A percentile compares a stretch with the other conserved stretches of the same genome.
These are phyloP conservation scores for Noccaea caerulescens DNA, from an alignment of 345 rosid species.

Conservation along the genomic window DNA sequence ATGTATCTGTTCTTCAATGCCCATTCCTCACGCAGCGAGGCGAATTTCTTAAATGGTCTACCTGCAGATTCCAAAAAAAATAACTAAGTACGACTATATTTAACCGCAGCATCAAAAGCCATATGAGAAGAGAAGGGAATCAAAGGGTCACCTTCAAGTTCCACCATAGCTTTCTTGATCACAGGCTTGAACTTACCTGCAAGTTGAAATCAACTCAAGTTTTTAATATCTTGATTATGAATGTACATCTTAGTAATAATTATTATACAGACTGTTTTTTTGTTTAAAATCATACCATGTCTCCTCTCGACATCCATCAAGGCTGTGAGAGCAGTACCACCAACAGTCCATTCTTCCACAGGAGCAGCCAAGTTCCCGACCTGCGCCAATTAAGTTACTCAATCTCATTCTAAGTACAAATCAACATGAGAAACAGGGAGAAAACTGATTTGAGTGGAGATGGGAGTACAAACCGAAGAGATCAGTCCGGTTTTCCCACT, in stretches of 20 bases:
- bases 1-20: constrained; percentile 76
- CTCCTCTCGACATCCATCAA: constrained; percentile 99
- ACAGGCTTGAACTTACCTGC: constrained; percentile 98
- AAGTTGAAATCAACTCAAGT: background rate
- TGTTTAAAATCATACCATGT: constrained; percentile 58
- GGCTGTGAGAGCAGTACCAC: constrained; percentile 94
- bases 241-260: background rate
- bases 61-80: constrained; percentile 49
- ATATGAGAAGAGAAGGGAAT: background rate
- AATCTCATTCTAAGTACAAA: constrained; percentile 9
- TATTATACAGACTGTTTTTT: no score
- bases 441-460: background rate
- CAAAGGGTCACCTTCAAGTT: constrained; percentile 78
- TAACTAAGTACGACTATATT: background rate
- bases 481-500: constrained; percentile 91
- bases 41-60: constrained; percentile 87
- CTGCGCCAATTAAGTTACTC: constrained; percentile 47
- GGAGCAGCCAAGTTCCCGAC: constrained; percentile 92
- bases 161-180: constrained; percentile 99
- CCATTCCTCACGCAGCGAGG: constrained; percentile 84
- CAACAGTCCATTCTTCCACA: constrained; percentile 87
- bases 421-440: background rate
- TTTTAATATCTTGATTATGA: background rate
- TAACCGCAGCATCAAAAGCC: background rate
- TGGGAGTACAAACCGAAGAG: constrained; percentile 70